Evolutionary conservation across 257 asterid species (phyloP), one percentile per base, ranked within the genome.

Genomic region (Solanum commersonii): DNA sequence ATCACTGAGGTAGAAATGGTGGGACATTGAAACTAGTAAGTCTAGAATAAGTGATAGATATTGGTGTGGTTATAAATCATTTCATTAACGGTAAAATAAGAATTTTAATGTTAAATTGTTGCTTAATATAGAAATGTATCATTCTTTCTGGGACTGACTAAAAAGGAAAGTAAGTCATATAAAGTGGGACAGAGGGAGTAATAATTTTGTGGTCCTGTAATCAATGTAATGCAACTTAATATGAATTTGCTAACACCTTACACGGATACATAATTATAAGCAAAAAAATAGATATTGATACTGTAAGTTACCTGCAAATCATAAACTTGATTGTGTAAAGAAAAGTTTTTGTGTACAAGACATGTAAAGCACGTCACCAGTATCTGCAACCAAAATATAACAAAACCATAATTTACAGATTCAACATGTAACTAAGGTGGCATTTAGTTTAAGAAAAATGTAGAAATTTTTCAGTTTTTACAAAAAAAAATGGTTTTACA

Each of bases 271-370:
- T 46, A 42, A 44, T 44, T 44, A 82, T 18, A 82, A 27, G 85
- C 5, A 6, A 52, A 29, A 16, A 56, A 49, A 46, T 18, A 79
- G 33, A 46, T 46, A 49, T 46, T 82, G 70, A 82, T 29, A 49
- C 2, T 18, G 20, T 25, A 82, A 82, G 10, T 72, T 94, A 95
- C 98, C 98, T 93, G 94, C 86, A 96, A 91, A 52, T 87, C 89
- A 90, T 86, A 78, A 84, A 93, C 92, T 93, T 93, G 93, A 34
- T 84, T 85, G 88, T 91, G 95, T 46, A 94, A 88, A 44, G 91
- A 77, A 87, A 94, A 89, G 78, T 89, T 94, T 87, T 87, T 94
- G 93, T 92, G 94, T 67, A 91, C 56, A 90, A 94, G 87, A 33
- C 93, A 92, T 60, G 96, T 88, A 12, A 94, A 87, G 87, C 89